Conservation (phyloP, 2,329 filamentous ascomycete species). For the Daldinia eschscholtzii region DNA sequence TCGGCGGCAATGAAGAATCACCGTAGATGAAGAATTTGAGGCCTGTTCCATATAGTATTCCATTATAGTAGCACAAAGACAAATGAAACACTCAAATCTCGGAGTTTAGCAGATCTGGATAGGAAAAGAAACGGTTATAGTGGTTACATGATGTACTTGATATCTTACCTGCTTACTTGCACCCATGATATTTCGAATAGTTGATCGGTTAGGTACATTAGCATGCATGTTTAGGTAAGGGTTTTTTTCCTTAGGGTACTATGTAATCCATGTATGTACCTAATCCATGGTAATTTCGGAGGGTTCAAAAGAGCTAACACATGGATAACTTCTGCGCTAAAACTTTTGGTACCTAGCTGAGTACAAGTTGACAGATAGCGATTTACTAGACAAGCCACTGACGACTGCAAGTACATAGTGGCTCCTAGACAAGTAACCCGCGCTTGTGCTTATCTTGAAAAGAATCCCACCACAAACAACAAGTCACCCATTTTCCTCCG, state of each 20-base stretch:
- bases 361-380: conserved; percentile 9
- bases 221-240: neutral
- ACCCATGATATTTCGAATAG: neutral
- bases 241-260: conserved; percentile 1
- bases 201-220: neutral
- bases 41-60: neutral
- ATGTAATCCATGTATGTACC: too few relatives aligned
- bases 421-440: conserved; percentile 17
- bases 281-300: conserved; percentile 22
- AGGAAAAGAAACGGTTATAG: neutral
- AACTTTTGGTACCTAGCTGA: conserved; percentile 9
- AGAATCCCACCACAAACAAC: conserved; percentile 25
- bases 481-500: conserved; percentile 29
- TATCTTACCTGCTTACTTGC: neutral
- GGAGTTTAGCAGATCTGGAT: neutral
- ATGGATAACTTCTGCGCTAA: conserved; percentile 17
- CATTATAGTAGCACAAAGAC: neutral
- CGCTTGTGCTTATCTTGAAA: conserved; percentile 36
- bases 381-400: neutral
- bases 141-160: neutral
- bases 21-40: neutral
- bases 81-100: neutral
- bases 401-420: conserved; percentile 8
- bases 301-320: conserved; percentile 12
- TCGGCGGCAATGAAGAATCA: conserved; percentile 18